phyloP scores from a whole-genome alignment of 139 green algal genomes.

The Volvox africanus region DNA sequence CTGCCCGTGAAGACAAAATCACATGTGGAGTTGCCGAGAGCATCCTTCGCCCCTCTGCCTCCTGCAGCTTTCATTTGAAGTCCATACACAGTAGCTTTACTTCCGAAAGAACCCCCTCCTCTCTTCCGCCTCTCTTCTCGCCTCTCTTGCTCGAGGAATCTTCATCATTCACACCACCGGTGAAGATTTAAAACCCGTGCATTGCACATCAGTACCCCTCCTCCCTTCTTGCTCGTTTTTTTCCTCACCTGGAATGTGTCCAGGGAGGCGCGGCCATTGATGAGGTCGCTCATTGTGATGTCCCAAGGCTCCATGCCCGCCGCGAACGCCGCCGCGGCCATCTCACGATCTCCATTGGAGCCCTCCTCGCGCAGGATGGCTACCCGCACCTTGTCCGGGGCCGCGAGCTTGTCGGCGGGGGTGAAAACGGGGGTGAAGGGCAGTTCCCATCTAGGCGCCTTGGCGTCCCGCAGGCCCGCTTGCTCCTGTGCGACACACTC shows the following conservation, averaged over 20 bases:
- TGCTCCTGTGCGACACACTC: slow-evolving; percentile 86
- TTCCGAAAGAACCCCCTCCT: no score
- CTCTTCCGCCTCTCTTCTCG: no score
- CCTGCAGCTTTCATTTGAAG: no score
- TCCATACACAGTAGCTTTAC: no score
- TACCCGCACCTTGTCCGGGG: slow-evolving; percentile 79
- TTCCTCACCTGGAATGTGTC: slow-evolving; percentile 80
- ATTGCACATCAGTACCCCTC: no score
- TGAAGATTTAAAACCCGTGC: no score
- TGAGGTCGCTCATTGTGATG: slow-evolving; percentile 96
- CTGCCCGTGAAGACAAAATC: no score
- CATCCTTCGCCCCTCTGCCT: no score
- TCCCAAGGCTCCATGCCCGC: slow-evolving; percentile 97
- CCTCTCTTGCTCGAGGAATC: no score
- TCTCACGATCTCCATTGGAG: slow-evolving; percentile 98
- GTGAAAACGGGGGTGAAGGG: slow-evolving; percentile 87
- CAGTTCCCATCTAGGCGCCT: slow-evolving; percentile 87
- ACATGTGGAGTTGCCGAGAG: no score
- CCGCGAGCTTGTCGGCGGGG: slow-evolving; percentile 68
- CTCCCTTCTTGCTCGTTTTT: no score
- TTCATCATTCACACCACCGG: no score
- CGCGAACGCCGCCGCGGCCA: slow-evolving; percentile 89
- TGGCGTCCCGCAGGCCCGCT: slow-evolving; percentile 61
- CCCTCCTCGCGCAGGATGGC: slow-evolving; percentile 97
- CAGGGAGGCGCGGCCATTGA: slow-evolving; percentile 80